Percentiles rank a stretch among this genome's conserved stretches.
Evolutionary conservation across 768 basidiomycete species (phyloP).

Genomic region (Rhizopogon sp.): DNA sequence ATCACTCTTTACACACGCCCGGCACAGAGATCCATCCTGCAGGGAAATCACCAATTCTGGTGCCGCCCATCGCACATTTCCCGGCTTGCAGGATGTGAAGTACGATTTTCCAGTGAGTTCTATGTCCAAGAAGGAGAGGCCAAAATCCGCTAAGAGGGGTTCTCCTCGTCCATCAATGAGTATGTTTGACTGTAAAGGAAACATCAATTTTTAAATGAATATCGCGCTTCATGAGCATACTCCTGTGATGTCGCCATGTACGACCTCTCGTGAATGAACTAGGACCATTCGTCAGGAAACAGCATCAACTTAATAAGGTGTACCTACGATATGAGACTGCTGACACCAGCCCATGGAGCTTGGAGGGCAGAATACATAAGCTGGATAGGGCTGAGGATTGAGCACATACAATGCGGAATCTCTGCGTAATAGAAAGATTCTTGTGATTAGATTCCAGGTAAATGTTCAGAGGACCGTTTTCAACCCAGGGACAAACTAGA

Average conservation of each 20-base stretch:
- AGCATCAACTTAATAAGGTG: background rate
- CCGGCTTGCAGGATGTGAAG: conserved; percentile 7
- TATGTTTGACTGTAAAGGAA: conserved; percentile 5
- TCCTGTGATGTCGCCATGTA: conserved; percentile 8
- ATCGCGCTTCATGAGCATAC: background rate
- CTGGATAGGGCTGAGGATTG: background rate
- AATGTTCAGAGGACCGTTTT: conserved; percentile 33
- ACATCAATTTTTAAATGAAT: background rate
- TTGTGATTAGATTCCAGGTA: conserved; percentile 34
- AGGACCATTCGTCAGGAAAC: background rate
- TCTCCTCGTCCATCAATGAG: conserved; percentile 2
- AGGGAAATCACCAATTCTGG: conserved; percentile 10
- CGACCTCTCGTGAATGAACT: conserved; percentile 3
- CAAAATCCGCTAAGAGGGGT: conserved; percentile 30
- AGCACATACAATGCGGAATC: conserved; percentile 29
- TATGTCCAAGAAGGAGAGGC: conserved; percentile 34
- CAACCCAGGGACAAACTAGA: conserved; percentile 39
- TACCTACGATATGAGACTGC: conserved; percentile 35
- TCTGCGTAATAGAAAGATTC: conserved; percentile 29
- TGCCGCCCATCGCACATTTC: conserved; percentile 10
- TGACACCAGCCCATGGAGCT: conserved; percentile 36
- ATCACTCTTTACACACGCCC: conserved; percentile 6
- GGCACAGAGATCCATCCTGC: background rate
- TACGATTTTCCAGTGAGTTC: conserved; percentile 27
- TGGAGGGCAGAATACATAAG: background rate